Evolutionary conservation across 2,329 filamentous ascomycete species (phyloP).

Genomic region (Colletotrichum sp.): DNA sequence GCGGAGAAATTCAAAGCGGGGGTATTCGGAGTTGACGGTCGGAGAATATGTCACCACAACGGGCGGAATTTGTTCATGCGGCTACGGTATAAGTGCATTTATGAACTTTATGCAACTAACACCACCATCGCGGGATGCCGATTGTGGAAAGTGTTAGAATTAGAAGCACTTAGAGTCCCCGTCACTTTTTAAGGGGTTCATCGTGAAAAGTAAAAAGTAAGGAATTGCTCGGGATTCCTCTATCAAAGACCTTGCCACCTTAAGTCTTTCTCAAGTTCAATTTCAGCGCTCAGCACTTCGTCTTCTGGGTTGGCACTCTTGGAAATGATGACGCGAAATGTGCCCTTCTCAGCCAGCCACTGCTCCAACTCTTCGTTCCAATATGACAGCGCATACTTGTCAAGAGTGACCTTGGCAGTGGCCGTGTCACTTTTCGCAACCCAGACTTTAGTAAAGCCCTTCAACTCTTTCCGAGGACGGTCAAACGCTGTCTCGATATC

Average conservation of each 20-base stretch:
- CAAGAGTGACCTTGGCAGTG: neutral
- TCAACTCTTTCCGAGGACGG: constrained; percentile 50
- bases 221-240: rapidly evolving
- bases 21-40: neutral
- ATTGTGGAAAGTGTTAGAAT: rapidly evolving
- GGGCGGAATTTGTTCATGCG: neutral
- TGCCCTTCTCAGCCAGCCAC: neutral
- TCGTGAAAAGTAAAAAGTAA: neutral
- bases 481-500: constrained; percentile 44
- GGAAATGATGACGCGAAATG: neutral
- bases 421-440: constrained; percentile 48
- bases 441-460: constrained; percentile 57
- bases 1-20: neutral
- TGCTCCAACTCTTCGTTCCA: neutral
- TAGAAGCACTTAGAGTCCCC: rapidly evolving
- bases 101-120: neutral
- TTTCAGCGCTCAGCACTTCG: neutral
- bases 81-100: neutral
- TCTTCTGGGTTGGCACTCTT: neutral
- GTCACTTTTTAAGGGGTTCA: neutral
- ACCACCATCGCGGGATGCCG: neutral
- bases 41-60: neutral
- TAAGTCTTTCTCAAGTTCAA: neutral
- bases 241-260: neutral
- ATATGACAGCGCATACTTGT: neutral